Percentiles rank a stretch among this genome's conserved stretches.
Evolutionary conservation across 73 alveolate genomes (phyloP).

Genomic region (Stentor roeselii): DNA sequence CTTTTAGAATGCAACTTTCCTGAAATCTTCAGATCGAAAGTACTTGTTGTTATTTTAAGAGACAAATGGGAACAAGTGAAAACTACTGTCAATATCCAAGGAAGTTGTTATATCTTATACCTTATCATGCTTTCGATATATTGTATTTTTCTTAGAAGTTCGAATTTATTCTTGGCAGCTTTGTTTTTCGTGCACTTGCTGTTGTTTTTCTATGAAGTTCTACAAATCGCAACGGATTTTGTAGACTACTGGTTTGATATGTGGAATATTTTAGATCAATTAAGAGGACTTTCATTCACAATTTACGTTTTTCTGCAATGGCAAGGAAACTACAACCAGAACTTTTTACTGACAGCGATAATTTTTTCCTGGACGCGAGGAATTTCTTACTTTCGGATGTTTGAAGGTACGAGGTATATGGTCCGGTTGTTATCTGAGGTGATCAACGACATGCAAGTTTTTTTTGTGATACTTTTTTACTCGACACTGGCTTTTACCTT

Average conservation of each 20-base stretch:
- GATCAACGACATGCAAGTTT: constrained; percentile 36
- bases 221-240: not conserved
- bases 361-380: constrained; percentile 33
- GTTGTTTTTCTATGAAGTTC: constrained; percentile 2
- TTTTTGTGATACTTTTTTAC: constrained; percentile 27
- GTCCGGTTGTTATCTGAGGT: constrained; percentile 34
- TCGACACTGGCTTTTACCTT: constrained; percentile 39
- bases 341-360: not conserved
- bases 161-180: not conserved
- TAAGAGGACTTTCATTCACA: not conserved
- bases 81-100: not conserved
- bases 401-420: constrained; percentile 34
- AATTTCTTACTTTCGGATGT: constrained; percentile 42
- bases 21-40: constrained; percentile 13
- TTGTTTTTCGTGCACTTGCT: not conserved
- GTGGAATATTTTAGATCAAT: not conserved
- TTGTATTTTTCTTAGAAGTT: not conserved
- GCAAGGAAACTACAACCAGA: not conserved
- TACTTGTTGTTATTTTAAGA: not conserved
- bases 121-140: not conserved
- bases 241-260: not conserved
- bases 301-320: not conserved
- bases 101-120: not conserved
- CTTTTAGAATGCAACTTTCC: not conserved
- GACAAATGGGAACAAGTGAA: constrained; percentile 12